A percentile compares a stretch with the other conserved stretches of the same genome.
phyloP scores from a whole-genome alignment of 148 eudicot genomes.

The Rheum nobile region DNA sequence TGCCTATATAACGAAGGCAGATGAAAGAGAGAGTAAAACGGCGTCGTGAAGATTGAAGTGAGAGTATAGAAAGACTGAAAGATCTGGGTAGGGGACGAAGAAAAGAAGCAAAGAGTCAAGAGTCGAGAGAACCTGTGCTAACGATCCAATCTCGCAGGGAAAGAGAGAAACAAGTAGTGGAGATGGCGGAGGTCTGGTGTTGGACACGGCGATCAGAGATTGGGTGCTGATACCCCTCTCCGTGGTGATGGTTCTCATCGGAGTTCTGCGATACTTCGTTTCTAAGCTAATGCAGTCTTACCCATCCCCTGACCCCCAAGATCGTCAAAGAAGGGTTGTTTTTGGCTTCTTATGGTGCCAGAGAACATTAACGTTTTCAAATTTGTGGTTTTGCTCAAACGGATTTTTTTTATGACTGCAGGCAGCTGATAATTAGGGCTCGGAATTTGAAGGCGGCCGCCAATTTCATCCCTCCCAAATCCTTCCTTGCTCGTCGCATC shows the following conservation, averaged over 20 bases:
- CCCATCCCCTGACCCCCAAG: conserved; percentile 65
- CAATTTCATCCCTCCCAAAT: conserved; percentile 72
- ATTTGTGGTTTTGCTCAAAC: not conserved
- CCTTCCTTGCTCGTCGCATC: conserved; percentile 67
- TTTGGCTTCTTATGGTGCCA: not conserved
- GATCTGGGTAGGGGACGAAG: no score
- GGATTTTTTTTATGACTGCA: conserved; percentile 16
- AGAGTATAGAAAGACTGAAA: not conserved
- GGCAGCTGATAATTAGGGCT: conserved; percentile 84
- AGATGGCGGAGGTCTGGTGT: conserved; percentile 84
- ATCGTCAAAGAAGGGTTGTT: conserved; percentile 89
- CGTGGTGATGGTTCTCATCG: conserved; percentile 86
- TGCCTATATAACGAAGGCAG: not conserved
- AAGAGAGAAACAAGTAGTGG: not conserved
- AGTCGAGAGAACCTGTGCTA: not conserved
- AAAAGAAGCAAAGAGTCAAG: not conserved
- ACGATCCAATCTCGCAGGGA: conserved; percentile 1
- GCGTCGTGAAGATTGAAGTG: not conserved
- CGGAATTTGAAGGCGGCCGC: conserved; percentile 70
- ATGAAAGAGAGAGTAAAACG: not conserved
- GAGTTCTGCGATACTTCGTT: conserved; percentile 87
- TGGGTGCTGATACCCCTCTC: conserved; percentile 93
- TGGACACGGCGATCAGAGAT: conserved; percentile 90
- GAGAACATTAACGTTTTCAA: not conserved
- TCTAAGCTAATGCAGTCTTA: conserved; percentile 86